Conservation (phyloP, 1,139 yeast genomes). For the Hyphopichia fennica region DNA sequence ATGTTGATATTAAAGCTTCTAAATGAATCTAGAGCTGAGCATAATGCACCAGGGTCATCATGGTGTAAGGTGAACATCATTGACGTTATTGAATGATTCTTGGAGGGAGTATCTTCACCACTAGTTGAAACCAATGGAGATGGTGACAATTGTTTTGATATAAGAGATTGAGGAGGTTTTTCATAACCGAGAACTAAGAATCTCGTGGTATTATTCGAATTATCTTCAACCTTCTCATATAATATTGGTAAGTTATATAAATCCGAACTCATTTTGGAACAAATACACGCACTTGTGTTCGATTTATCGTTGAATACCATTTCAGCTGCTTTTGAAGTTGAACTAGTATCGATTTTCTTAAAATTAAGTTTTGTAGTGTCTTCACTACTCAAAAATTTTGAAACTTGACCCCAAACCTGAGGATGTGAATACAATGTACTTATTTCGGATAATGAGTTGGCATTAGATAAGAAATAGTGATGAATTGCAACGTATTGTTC, state of each 20-base stretch:
- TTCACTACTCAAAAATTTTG: slow-evolving; percentile 41
- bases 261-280: slow-evolving; percentile 60
- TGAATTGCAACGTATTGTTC: slow-evolving; percentile 83
- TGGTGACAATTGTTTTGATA: slow-evolving; percentile 5
- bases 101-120: slow-evolving; percentile 5
- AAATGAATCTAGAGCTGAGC: slow-evolving; percentile 62
- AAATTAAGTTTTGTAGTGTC: slow-evolving; percentile 17
- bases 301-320: slow-evolving; percentile 45
- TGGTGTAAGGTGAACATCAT: slow-evolving; percentile 67
- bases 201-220: slow-evolving; percentile 75
- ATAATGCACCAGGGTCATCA: slow-evolving; percentile 74
- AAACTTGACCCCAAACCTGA: slow-evolving; percentile 96
- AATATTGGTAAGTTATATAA: slow-evolving; percentile 62
- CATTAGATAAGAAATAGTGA: slow-evolving; percentile 67
- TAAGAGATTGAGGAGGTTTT: slow-evolving; percentile 9
- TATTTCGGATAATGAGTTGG: slow-evolving; percentile 43
- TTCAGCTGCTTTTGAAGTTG: slow-evolving; percentile 86
- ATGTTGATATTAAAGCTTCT: slow-evolving; percentile 61
- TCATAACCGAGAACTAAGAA: slow-evolving; percentile 63
- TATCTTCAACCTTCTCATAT: slow-evolving; percentile 64
- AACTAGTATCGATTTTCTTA: slow-evolving; percentile 62
- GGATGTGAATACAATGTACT: slow-evolving; percentile 83
- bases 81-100: slow-evolving; percentile 41
- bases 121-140: slow-evolving; percentile 2
- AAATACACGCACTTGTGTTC: slow-evolving; percentile 46